Conservation (phyloP, 2,329 filamentous ascomycete genomes). For the Diaporthe destruens region DNA sequence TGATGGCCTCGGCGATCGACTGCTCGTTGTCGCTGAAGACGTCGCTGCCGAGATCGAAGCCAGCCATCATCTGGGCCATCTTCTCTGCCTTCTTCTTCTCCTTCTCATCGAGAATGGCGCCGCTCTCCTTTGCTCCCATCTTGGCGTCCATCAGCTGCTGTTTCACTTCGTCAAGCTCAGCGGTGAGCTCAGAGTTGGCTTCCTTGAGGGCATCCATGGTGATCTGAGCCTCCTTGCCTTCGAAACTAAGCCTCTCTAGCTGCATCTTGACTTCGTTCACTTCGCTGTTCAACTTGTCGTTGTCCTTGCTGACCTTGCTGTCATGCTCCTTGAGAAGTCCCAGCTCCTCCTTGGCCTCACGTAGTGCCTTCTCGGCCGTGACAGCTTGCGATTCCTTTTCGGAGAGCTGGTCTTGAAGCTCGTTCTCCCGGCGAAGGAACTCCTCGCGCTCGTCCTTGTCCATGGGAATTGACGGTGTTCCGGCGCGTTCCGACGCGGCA, state of each 20-base stretch:
- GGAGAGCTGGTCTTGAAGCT: slow-evolving; percentile 94
- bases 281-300: slow-evolving; percentile 86
- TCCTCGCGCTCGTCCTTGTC: slow-evolving; percentile 98
- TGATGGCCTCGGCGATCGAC: slow-evolving; percentile 84
- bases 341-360: slow-evolving; percentile 88
- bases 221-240: slow-evolving; percentile 96
- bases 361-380: slow-evolving; percentile 82
- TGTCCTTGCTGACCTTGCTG: slow-evolving; percentile 85
- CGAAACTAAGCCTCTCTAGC: slow-evolving; percentile 92
- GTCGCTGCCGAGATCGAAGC: slow-evolving; percentile 93
- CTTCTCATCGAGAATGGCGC: slow-evolving; percentile 92
- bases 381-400: slow-evolving; percentile 90
- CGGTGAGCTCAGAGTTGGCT: slow-evolving; percentile 91
- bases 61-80: slow-evolving; percentile 99
- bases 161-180: slow-evolving; percentile 94
- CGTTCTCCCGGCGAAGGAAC: slow-evolving; percentile 93
- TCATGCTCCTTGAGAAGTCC: slow-evolving; percentile 87
- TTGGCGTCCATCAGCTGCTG: slow-evolving; percentile 95
- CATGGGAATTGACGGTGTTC: slow-evolving; percentile 86
- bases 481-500: slow-evolving; percentile 81
- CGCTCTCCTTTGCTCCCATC: slow-evolving; percentile 96
- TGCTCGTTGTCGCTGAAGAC: slow-evolving; percentile 95
- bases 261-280: slow-evolving; percentile 97
- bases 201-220: slow-evolving; percentile 98
- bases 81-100: slow-evolving; percentile 99